A percentile compares a stretch with the other conserved stretches of the same genome.
Conservation (phyloP, 2,329 filamentous ascomycete genomes). For the Colletotrichum lindemuthianum region DNA sequence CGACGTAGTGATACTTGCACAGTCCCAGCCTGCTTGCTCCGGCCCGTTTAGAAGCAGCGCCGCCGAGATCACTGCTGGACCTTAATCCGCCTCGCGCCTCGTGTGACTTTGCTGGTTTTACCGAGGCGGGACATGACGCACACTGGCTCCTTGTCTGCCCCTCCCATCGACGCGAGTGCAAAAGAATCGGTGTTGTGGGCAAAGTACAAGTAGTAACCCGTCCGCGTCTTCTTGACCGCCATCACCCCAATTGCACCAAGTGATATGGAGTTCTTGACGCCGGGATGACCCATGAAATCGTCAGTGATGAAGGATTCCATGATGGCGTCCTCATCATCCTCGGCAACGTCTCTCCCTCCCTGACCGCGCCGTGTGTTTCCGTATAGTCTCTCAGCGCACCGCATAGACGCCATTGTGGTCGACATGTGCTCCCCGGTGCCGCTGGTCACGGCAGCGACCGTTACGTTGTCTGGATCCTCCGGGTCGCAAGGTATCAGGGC, state of each 20-base stretch:
- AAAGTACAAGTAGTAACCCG: conserved; percentile 87
- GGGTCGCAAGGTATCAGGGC: conserved; percentile 83
- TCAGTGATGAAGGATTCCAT: conserved; percentile 80
- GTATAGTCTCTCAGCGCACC: conserved; percentile 87
- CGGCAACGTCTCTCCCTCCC: conserved; percentile 70
- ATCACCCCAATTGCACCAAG: conserved; percentile 91
- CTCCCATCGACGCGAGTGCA: conserved; percentile 89
- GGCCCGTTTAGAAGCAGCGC: neutral
- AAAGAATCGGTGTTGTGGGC: conserved; percentile 94
- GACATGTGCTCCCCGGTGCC: conserved; percentile 99
- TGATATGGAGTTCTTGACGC: conserved; percentile 81
- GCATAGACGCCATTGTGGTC: conserved; percentile 89
- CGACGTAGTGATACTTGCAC: too few species aligned
- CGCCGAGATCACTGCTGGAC: conserved; percentile 33
- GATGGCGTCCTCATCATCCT: conserved; percentile 79
- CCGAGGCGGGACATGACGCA: conserved; percentile 88
- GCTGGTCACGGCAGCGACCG: conserved; percentile 87
- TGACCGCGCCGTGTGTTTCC: conserved; percentile 69
- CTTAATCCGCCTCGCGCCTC: conserved; percentile 63
- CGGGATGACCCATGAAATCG: conserved; percentile 95
- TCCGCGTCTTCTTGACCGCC: conserved; percentile 83
- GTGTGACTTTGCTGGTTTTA: conserved; percentile 61
- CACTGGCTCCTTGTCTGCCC: conserved; percentile 76
- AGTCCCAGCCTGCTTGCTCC: too few species aligned
- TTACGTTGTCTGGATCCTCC: conserved; percentile 73